A percentile compares a stretch with the other conserved stretches of the same genome.
phyloP scores from a whole-genome alignment of 495 filamentous ascomycete species.

The Xylaria palmicola region DNA sequence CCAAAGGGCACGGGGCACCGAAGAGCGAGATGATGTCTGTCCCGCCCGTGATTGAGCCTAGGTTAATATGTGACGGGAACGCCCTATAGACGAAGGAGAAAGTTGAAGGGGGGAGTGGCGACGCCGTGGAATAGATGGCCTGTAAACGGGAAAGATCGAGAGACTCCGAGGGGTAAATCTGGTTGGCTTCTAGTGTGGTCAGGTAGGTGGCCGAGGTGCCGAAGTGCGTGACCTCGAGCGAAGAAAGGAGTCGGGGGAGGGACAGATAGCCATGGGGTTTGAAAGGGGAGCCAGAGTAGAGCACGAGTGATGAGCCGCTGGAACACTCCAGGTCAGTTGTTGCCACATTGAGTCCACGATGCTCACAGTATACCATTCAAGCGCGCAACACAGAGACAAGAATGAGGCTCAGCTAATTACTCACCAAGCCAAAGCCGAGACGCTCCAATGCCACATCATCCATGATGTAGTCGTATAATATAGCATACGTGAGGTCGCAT shows the following conservation, averaged over 20 bases:
- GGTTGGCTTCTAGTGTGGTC: slow-evolving; percentile 81
- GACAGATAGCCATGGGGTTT: slow-evolving; percentile 47
- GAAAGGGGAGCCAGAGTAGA: slow-evolving; percentile 91
- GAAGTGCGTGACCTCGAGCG: slow-evolving; percentile 76
- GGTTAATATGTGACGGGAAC: slow-evolving; percentile 71
- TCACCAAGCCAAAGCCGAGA: slow-evolving; percentile 77
- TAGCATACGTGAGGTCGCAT: slow-evolving; percentile 52
- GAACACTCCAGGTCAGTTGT: no score
- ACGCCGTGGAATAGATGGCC: slow-evolving; percentile 91
- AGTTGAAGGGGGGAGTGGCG: slow-evolving; percentile 86
- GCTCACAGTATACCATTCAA: no score
- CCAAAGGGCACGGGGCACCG: slow-evolving; percentile 77
- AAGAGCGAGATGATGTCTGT: slow-evolving; percentile 96
- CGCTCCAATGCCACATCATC: slow-evolving; percentile 99
- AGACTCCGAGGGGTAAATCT: slow-evolving; percentile 58
- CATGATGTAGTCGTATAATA: slow-evolving; percentile 91
- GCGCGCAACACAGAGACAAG: no score
- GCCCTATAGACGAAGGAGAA: slow-evolving; percentile 84
- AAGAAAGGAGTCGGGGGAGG: slow-evolving; percentile 41
- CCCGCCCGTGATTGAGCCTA: slow-evolving; percentile 83
- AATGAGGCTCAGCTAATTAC: no score
- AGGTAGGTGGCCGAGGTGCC: slow-evolving; percentile 93
- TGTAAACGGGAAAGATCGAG: slow-evolving; percentile 57
- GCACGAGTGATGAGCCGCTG: slow-evolving; percentile 75
- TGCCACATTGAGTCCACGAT: no score